Evolutionary conservation across 2,329 filamentous ascomycete species (phyloP), one percentile per base, ranked within the genome.

Genomic region (Alternaria viburni): DNA sequence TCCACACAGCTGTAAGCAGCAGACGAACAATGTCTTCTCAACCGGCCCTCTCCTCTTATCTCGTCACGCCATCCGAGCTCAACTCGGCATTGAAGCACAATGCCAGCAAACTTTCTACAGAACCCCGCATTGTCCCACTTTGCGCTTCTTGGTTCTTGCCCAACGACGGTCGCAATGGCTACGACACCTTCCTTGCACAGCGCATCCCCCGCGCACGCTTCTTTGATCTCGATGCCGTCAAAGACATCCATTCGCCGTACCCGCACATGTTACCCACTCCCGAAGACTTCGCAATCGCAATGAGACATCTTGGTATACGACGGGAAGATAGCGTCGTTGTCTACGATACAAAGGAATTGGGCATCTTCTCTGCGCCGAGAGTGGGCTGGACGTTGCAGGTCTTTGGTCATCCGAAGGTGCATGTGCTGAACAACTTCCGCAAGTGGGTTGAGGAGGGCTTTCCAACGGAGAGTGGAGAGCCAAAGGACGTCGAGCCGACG

Each of bases 131-230:
- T 46, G 89, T 99, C 57, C 92, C 96, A 3, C 86, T 99, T 45
- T 97, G 94, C 81, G 96, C 94, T 50, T 88, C 93, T 23, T 99
- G 96, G 96, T 99, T 97, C 77, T 88, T 99, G 67, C 96, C 96
- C 67, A 98, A 97, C 80, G 95, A 97, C 69, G 88, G 88, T 57
- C 90, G 93, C 65, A 92, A 88, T 54, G 96, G 96, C 57, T 88
- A 91, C 71, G 86, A 96, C 68, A 89, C 90, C 46, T 99, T 95
- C 84, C 88, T 89, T 69, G 87, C 93, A 77, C 88, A 90, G 77
- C 92, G 93, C 73, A 96, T 99, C 67, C 95, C 94, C 21, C 90
- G 90, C 74, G 91, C 96, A 1, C 91, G 93, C 30, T 99, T 98
- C 87, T 99, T 99, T 80, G 94, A 99, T 80, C 86, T 99, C 57